Base-by-base conservation (phyloP, 257 asterid genomes). In the Dorcoceras hygrometricum region DNA sequence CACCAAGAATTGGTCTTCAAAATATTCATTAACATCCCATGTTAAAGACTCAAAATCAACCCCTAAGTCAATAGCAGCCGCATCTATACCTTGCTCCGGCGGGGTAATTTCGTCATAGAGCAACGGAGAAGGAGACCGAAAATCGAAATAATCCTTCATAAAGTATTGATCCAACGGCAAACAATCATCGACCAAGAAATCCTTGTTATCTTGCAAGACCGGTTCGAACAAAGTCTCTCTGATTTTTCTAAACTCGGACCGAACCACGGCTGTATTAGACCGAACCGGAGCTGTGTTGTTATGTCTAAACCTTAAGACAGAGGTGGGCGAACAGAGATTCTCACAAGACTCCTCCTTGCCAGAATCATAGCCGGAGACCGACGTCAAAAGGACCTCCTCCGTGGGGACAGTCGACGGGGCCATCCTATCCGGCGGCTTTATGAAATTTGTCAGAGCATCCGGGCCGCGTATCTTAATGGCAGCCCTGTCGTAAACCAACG, bases 401-500 rank as follows among this genome's bases (percentile, higher is more conserved):
- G 23, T 57, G 10, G 26, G 53, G 16, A 0, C 66, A 39, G 18
- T 23, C 28, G 25, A 5, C 32, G 43, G 50, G 29, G 39, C 22
- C 53, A 14, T 43, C 24, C 25, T 48, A 32, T 20, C 43, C 50
- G 86, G 86, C 12, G 90, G 87, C 32, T 63, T 53, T 1, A 69
- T 20, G 34, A 87, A 69, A 72, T 91, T 89, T 0, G 96, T 89
- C 25, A 74, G 32, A 28, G 96, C 96, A 23, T 68, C 55, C 0
- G 85, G 66, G 0, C 98, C 98, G 0, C 88, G 95, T 25, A 89
- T 53, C 57, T 54, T 23, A 29, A 91, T 83, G 0, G 95, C 91
- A 6, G 81, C 95, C 29, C 6, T 66, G 62, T 91, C 95, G 63
- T 91, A 91, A 1, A 61, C 91, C 67, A 78, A 20, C 0, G 98